These are phyloP conservation scores for Geranium incanum DNA, from an alignment of 441 rosid species.

Conservation along the genomic window DNA sequence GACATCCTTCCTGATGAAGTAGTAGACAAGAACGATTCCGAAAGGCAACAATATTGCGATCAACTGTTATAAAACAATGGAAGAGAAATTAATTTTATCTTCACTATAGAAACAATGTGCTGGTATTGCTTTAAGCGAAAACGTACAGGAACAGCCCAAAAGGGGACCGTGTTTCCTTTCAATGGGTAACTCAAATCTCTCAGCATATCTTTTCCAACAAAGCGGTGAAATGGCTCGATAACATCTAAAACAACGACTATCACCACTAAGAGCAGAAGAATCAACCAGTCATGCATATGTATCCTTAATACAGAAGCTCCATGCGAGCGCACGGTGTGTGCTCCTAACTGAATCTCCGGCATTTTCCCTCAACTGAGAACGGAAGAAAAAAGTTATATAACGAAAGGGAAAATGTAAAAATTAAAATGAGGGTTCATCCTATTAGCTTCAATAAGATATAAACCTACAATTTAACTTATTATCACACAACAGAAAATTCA, in stretches of 20 bases:
- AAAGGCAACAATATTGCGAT: conserved; percentile 58
- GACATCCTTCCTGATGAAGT: conserved; percentile 59
- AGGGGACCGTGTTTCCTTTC: conserved; percentile 62
- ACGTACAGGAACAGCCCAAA: conserved; percentile 80
- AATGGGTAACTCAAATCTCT: conserved; percentile 74
- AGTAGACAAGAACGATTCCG: conserved; percentile 46
- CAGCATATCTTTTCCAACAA: conserved; percentile 82
- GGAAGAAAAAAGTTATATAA: neutral
- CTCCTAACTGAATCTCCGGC: conserved; percentile 42
- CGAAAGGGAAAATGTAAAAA: neutral
- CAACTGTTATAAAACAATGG: conserved; percentile 30
- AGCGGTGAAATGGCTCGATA: conserved; percentile 37
- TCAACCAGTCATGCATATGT: conserved; percentile 76
- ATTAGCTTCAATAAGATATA: neutral
- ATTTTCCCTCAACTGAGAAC: neutral
- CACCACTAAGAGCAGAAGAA: conserved; percentile 50
- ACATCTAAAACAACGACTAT: conserved; percentile 37
- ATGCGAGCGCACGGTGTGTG: conserved; percentile 63
- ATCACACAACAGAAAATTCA: neutral
- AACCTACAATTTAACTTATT: neutral
- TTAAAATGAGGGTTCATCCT: neutral
- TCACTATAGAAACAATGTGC: neutral
- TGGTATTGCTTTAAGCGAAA: neutral
- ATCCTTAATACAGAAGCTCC: conserved; percentile 51
- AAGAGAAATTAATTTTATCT: neutral